Evolutionary conservation across 495 filamentous ascomycete species (phyloP), one percentile per base, ranked within the genome.

Genomic region (Aspergillus cristatus): DNA sequence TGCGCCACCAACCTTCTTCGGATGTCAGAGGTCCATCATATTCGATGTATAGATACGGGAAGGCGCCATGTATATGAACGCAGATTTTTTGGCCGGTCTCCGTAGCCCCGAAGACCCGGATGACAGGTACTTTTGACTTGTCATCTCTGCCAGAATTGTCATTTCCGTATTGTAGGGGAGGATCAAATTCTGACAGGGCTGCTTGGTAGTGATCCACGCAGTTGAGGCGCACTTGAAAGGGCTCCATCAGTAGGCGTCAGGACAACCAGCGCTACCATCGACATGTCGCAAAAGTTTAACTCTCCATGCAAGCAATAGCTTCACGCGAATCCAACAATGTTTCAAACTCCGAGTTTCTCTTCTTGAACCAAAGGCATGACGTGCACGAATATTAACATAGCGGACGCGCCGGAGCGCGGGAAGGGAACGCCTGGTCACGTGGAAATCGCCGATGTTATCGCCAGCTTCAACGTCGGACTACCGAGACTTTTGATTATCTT

Each of bases 31-130:
- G 73, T 20, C 83, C 84, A 24, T 74, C 69, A 59, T 98, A 97
- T 58, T 91, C 77, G 43, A 98, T 67, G 55, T 85, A 97, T 7
- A 98, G 67, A 55, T 98, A 98, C 3, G 93, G 91, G 51, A 97
- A 87, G 18, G 81, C 90, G 43, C 93, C 91, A 56, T 98, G 91
- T 32, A 98, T 78, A 70, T 98, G 91, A 15, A 86, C 87, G 63
- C 91, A 97, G 12, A 97, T 85, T 45, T 89, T 94, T 57, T 98
- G 90, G 1, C 93, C 93, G 0, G 87, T 85, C 57, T 96, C 93
- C 2, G 91, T 95, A 3, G 87, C 79, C 0, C 91, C 93, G 57
- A 96, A 98, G 14, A 91, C 75, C 44, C 91, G 78, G 34, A 98
- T 81, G 15, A 97, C 78, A 1, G 91, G 93, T 7, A 97, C 78